Conservation (phyloP, 2,329 filamentous ascomycete genomes). For the Fusarium burgessii region DNA sequence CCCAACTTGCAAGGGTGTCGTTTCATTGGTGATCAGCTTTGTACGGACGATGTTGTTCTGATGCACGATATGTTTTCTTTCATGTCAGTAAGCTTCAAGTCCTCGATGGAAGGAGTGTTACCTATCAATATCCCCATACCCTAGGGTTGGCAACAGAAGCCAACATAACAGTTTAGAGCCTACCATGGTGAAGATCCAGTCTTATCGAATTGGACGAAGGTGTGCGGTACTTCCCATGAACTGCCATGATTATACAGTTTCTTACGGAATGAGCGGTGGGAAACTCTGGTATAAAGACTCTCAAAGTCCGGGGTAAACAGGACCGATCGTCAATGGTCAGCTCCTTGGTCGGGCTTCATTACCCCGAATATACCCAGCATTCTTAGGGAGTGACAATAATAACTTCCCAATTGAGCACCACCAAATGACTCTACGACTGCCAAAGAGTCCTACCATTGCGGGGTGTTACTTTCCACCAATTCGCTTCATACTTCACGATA, state of each 20-base stretch:
- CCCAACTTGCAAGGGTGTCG: slow-evolving; percentile 64
- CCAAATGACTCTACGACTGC: background rate
- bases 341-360: background rate
- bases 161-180: background rate
- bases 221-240: too few species aligned
- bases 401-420: background rate
- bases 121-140: slow-evolving; percentile 13
- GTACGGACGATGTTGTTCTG: slow-evolving; percentile 43
- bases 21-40: slow-evolving; percentile 47
- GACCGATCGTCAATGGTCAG: background rate
- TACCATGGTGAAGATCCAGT: background rate
- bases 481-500: background rate
- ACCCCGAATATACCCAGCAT: slow-evolving; percentile 1
- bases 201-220: too few species aligned
- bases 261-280: background rate
- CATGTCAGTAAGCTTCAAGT: background rate
- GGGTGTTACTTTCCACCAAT: background rate
- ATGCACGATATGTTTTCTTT: slow-evolving; percentile 38
- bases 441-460: background rate
- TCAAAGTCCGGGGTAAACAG: slow-evolving; percentile 9
- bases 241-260: background rate
- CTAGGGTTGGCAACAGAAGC: slow-evolving; percentile 3
- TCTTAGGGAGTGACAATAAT: background rate
- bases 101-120: background rate
- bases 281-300: background rate